Evolutionary conservation across 306 rosid genomes (phyloP).

Genomic region (Glycine soja): DNA sequence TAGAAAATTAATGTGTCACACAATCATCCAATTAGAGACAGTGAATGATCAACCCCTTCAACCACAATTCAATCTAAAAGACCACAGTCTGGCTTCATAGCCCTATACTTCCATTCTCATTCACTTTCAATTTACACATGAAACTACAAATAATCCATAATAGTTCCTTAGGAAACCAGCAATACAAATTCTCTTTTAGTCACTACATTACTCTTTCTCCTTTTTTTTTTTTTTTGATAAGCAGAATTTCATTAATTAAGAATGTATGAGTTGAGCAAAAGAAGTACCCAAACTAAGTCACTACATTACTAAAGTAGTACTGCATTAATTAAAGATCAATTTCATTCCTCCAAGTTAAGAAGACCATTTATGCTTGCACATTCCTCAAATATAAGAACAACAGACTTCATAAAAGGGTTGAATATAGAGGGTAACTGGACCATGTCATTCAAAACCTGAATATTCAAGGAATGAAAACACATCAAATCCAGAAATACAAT

Average conservation of each 20-base stretch:
- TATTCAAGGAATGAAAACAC: constrained; percentile 16
- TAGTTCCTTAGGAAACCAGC: constrained; percentile 15
- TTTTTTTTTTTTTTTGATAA: no score
- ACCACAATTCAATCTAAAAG: constrained; percentile 11
- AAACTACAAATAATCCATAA: constrained; percentile 24
- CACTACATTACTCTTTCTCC: background rate
- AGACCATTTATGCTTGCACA: constrained; percentile 19
- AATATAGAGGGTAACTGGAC: background rate
- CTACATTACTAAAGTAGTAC: background rate
- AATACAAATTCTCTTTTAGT: background rate
- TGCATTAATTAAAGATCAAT: constrained; percentile 24
- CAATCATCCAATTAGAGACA: constrained; percentile 25
- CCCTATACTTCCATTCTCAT: background rate
- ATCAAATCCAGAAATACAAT: background rate
- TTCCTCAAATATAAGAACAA: constrained; percentile 4
- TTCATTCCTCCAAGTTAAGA: background rate
- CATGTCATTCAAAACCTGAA: constrained; percentile 7
- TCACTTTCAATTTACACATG: constrained; percentile 25
- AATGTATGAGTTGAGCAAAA: no score
- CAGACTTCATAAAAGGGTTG: background rate
- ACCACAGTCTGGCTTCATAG: background rate
- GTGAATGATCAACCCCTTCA: background rate
- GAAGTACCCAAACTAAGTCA: no score
- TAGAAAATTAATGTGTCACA: no score
- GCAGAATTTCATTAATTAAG: no score